phyloP scores from a whole-genome alignment of 768 basidiomycete species.

The Omphalotus guepiniiformis region DNA sequence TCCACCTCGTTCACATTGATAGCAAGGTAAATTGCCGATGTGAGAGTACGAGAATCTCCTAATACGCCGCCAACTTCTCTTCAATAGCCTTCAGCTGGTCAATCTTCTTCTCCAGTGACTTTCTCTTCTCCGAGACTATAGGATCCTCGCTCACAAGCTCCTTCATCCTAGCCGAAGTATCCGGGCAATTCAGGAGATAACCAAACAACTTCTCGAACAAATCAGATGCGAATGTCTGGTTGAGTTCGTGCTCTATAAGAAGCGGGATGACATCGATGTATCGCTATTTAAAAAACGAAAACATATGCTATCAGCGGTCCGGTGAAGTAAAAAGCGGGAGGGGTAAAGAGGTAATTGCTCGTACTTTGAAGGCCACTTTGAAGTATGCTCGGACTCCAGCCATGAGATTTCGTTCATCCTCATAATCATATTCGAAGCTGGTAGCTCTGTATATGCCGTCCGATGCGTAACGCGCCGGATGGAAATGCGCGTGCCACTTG shows the following conservation, averaged over 20 bases:
- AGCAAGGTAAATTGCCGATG: too few relatives aligned
- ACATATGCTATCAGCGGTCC: background rate
- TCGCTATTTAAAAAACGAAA: constrained; percentile 32
- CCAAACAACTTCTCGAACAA: constrained; percentile 34
- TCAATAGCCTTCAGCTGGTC: constrained; percentile 30
- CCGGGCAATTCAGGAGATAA: constrained; percentile 15
- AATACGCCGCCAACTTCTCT: constrained; percentile 23
- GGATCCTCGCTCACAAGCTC: constrained; percentile 40
- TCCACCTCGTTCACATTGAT: too few relatives aligned
- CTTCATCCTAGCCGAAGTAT: constrained; percentile 18
- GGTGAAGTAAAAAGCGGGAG: background rate
- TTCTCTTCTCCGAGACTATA: constrained; percentile 24
- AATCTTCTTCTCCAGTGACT: constrained; percentile 23
- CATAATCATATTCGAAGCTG: constrained; percentile 14
- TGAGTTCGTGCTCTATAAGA: constrained; percentile 42
- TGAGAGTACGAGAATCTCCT: too few relatives aligned
- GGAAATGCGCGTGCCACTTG: constrained; percentile 18
- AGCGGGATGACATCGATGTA: constrained; percentile 52
- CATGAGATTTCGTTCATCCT: constrained; percentile 47
- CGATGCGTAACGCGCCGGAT: background rate
- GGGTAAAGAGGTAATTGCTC: too few relatives aligned
- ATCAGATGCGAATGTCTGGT: constrained; percentile 31
- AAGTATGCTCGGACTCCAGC: constrained; percentile 55
- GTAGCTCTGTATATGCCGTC: background rate
- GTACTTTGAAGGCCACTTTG: constrained; percentile 50